phyloP scores from a whole-genome alignment of 306 rosid genomes.

The Purshia tridentata region DNA sequence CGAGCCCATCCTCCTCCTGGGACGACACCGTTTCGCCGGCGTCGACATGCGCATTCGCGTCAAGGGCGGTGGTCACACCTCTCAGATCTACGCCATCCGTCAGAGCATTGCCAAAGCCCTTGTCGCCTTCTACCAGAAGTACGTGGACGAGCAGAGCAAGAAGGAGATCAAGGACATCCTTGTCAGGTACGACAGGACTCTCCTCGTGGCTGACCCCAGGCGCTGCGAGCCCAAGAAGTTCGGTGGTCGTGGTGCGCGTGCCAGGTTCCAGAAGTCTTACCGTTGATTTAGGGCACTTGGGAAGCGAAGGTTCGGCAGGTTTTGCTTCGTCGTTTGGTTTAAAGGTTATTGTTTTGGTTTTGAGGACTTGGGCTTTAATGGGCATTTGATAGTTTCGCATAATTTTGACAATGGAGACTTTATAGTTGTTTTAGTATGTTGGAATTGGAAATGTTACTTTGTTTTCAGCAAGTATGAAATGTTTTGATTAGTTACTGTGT shows the following conservation, averaged over 20 bases:
- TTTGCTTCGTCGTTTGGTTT: constrained; percentile 8
- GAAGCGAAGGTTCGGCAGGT: neutral
- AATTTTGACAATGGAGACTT: neutral
- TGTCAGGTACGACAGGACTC: constrained; percentile 62
- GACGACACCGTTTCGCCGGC: constrained; percentile 61
- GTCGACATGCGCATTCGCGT: constrained; percentile 85
- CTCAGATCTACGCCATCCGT: constrained; percentile 80
- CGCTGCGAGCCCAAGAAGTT: constrained; percentile 95
- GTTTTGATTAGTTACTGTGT: neutral
- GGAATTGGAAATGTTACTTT: neutral
- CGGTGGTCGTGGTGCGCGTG: constrained; percentile 89
- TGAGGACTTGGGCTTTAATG: neutral
- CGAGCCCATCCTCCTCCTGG: constrained; percentile 74
- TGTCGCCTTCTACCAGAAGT: constrained; percentile 82
- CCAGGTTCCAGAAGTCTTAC: constrained; percentile 91
- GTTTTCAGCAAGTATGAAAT: neutral
- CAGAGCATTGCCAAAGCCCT: constrained; percentile 86
- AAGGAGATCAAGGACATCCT: constrained; percentile 88
- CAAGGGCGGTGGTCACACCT: constrained; percentile 80
- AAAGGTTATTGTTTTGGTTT: constrained; percentile 35
- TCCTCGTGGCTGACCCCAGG: constrained; percentile 81
- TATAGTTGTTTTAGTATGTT: neutral
- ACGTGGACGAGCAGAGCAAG: constrained; percentile 86
- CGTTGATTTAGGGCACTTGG: constrained; percentile 38
- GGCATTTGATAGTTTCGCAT: neutral